Conservation (phyloP, 1,284 basidiomycete species). For the Phenoliferia sp. region DNA sequence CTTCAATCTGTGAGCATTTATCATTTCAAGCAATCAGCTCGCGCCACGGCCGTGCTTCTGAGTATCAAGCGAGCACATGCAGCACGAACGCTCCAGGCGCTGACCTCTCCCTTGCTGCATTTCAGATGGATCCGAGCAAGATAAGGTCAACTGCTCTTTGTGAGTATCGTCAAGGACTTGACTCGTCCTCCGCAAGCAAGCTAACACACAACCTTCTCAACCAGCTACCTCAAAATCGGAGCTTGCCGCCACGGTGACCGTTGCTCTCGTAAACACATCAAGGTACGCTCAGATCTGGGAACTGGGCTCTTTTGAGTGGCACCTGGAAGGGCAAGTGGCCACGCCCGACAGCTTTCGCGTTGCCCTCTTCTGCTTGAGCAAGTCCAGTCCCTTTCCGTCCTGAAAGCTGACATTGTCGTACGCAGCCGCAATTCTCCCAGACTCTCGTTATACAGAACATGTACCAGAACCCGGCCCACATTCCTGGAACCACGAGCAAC, state of each 20-base stretch:
- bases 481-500: constrained; percentile 67
- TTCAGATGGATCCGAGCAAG: constrained; percentile 39
- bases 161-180: constrained; percentile 4
- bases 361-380: too few relatives aligned
- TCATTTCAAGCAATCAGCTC: background rate
- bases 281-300: too few relatives aligned
- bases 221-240: constrained; percentile 63
- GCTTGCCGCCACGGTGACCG: constrained; percentile 94
- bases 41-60: background rate
- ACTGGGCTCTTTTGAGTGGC: too few relatives aligned
- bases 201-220: background rate
- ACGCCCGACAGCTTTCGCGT: too few relatives aligned
- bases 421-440: constrained; percentile 87
- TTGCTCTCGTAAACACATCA: constrained; percentile 95
- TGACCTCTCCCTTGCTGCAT: background rate
- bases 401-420: too few relatives aligned
- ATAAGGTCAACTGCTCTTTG: constrained; percentile 40
- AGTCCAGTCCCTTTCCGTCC: too few relatives aligned
- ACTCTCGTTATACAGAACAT: constrained; percentile 96
- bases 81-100: background rate
- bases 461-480: constrained; percentile 94
- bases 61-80: background rate
- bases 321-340: too few relatives aligned
- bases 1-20: constrained; percentile 26
- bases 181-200: background rate